phyloP scores from a whole-genome alignment of 257 asterid species.

The Henckelia pumila region DNA sequence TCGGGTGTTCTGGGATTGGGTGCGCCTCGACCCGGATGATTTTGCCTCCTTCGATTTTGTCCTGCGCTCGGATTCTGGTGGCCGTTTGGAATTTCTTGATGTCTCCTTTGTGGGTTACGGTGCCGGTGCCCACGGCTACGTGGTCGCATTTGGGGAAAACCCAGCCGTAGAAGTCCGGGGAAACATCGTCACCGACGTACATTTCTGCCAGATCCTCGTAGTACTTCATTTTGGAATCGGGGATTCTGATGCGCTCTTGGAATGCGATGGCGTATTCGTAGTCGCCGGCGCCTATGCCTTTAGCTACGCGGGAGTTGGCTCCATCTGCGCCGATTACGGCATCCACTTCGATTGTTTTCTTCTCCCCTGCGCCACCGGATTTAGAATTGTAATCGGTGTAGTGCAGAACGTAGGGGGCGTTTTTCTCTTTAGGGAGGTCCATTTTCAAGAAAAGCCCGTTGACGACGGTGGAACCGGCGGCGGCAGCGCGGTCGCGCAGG shows the following conservation, averaged over 20 bases:
- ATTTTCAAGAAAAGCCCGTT: slow-evolving; percentile 80
- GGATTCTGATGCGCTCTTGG: slow-evolving; percentile 80
- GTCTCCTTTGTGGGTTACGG: slow-evolving; percentile 85
- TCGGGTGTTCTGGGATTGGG: slow-evolving; percentile 87
- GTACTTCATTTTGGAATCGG: slow-evolving; percentile 84
- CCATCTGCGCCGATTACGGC: slow-evolving; percentile 93
- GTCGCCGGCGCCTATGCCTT: slow-evolving; percentile 78
- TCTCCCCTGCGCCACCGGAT: slow-evolving; percentile 68
- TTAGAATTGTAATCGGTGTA: slow-evolving; percentile 66
- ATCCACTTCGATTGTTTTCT: slow-evolving; percentile 68
- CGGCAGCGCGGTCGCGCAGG: slow-evolving; percentile 80
- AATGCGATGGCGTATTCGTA: slow-evolving; percentile 95
- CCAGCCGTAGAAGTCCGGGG: slow-evolving; percentile 95
- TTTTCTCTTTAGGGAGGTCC: slow-evolving; percentile 58
- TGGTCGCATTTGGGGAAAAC: slow-evolving; percentile 95
- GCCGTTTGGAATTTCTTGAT: slow-evolving; percentile 80
- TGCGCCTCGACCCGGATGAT: slow-evolving; percentile 93
- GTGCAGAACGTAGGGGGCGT: slow-evolving; percentile 64
- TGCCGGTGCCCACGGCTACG: slow-evolving; percentile 95
- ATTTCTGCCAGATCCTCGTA: slow-evolving; percentile 78
- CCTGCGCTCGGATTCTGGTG: slow-evolving; percentile 69
- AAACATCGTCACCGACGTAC: slow-evolving; percentile 94
- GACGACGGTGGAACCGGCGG: slow-evolving; percentile 69
- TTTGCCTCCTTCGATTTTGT: slow-evolving; percentile 68
- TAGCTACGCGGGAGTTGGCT: slow-evolving; percentile 93